Percentiles rank a stretch among this genome's conserved stretches.
phyloP scores from a whole-genome alignment of 2,329 filamentous ascomycete species.

The Talaromyces sp. region DNA sequence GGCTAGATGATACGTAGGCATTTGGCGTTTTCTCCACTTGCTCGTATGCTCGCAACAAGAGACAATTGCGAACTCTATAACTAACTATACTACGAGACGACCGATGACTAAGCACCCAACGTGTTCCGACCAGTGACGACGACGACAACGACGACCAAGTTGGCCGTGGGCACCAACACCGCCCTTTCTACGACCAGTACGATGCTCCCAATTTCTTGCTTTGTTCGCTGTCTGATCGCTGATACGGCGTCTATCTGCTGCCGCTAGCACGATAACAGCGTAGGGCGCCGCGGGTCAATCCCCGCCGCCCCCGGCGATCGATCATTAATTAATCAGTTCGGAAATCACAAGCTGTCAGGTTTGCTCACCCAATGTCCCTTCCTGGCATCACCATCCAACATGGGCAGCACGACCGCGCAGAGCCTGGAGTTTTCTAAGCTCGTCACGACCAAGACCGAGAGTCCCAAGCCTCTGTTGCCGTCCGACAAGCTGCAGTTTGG shows the following conservation, averaged over 20 bases:
- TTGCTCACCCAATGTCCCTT: background rate
- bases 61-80: too few species aligned
- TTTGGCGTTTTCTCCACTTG: too few species aligned
- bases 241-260: background rate
- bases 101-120: too few species aligned
- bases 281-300: background rate
- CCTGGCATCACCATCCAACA: background rate
- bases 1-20: too few species aligned
- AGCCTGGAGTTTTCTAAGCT: background rate
- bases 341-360: background rate
- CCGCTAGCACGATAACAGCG: background rate
- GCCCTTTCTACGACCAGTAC: background rate
- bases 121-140: too few species aligned
- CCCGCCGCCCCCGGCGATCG: background rate
- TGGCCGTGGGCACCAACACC: too few species aligned
- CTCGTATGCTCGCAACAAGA: too few species aligned
- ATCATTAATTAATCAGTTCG: background rate
- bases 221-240: too few species aligned
- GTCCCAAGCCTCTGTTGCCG: constrained; percentile 5
- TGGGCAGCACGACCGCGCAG: background rate
- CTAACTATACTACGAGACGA: too few species aligned
- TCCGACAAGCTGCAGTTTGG: constrained; percentile 10
- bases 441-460: background rate
- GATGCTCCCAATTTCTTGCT: background rate
- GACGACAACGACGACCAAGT: too few species aligned